Conservation (phyloP, 2,329 filamentous ascomycete species). For the Calonectria crousiana region DNA sequence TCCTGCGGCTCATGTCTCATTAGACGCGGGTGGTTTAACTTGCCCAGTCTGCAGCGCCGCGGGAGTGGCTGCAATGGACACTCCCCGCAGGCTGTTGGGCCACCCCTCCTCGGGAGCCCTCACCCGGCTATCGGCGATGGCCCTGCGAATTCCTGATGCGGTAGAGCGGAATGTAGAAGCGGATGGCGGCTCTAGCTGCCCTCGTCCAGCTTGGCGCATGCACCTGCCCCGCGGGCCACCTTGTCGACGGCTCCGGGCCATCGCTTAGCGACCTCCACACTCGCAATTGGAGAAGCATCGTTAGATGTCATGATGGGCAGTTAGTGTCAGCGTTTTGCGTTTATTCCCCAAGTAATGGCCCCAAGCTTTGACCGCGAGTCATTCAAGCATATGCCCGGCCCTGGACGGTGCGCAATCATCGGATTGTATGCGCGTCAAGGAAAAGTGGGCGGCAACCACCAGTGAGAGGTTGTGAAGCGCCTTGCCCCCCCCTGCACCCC, state of each 20-base stretch:
- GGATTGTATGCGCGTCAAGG: constrained; percentile 1
- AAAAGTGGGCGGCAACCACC: constrained; percentile 5
- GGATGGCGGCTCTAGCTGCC: constrained; percentile 17
- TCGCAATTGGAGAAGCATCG: neutral
- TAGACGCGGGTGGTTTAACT: constrained; percentile 14
- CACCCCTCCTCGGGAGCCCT: neutral
- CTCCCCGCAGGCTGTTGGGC: neutral
- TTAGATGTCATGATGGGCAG: constrained; percentile 4
- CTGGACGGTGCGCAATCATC: neutral
- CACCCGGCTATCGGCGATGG: constrained; percentile 14
- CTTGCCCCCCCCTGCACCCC: constrained; percentile 1
- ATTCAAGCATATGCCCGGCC: constrained; percentile 2
- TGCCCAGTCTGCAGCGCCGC: constrained; percentile 2
- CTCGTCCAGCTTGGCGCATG: neutral
- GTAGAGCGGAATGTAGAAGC: constrained; percentile 14
- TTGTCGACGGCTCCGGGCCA: neutral
- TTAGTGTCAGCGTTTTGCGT: neutral
- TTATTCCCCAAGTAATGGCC: neutral
- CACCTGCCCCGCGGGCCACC: neutral
- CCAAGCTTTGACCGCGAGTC: constrained; percentile 5
- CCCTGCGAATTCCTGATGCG: neutral
- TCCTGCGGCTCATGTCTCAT: neutral
- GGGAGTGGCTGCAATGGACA: neutral
- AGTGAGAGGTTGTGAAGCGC: neutral
- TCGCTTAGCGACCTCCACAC: neutral